Evolutionary conservation across 2,329 filamentous ascomycete species (phyloP).

Genomic region (Cordyceps javanica): DNA sequence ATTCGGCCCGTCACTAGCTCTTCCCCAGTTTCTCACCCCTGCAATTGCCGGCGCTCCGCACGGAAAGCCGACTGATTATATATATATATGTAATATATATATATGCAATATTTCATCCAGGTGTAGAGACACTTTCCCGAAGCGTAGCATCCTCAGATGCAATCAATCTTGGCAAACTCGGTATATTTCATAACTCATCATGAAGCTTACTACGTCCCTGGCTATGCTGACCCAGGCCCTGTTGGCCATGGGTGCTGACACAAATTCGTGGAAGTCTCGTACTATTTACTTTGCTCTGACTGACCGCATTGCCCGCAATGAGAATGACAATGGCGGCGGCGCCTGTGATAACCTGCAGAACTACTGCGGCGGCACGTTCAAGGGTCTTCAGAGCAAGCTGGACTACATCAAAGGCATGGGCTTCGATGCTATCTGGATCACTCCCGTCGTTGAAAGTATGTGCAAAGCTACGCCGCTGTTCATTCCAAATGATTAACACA

Average conservation of each 20-base stretch:
- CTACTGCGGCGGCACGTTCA: slow-evolving; percentile 58
- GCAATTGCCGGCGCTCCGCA: background rate
- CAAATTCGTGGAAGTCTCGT: slow-evolving; percentile 43
- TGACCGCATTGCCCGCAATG: slow-evolving; percentile 45
- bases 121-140: background rate
- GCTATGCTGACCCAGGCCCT: slow-evolving; percentile 12
- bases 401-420: slow-evolving; percentile 59
- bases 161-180: no score
- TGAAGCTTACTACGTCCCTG: slow-evolving; percentile 14
- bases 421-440: slow-evolving; percentile 54
- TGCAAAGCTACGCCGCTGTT: background rate
- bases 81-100: background rate
- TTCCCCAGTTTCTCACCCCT: background rate
- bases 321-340: slow-evolving; percentile 36
- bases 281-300: slow-evolving; percentile 55
- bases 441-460: slow-evolving; percentile 45
- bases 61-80: background rate
- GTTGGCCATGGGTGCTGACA: slow-evolving; percentile 25
- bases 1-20: slow-evolving; percentile 2
- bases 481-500: background rate
- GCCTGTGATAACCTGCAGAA: slow-evolving; percentile 33
- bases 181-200: background rate
- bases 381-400: slow-evolving; percentile 51
- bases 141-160: no score
- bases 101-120: background rate